Evolutionary conservation across 2,329 filamentous ascomycete species (phyloP).

Genomic region (Alternaria sp.): DNA sequence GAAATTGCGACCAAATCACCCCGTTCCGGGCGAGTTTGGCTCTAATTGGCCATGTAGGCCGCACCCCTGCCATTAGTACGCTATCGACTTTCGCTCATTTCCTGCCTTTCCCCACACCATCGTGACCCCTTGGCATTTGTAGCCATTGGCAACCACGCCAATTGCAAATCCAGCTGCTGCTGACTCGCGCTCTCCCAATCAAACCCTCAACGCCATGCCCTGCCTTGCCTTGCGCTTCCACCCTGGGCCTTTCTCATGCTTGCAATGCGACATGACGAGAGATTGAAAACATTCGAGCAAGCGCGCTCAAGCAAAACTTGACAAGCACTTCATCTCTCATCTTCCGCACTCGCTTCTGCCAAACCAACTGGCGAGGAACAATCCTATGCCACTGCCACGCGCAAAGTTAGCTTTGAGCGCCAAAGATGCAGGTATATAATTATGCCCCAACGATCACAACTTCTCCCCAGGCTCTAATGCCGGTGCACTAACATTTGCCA

Average conservation of each 20-base stretch:
- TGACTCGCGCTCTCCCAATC: slow-evolving; percentile 9
- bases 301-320: slow-evolving; percentile 1
- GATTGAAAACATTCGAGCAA: background rate
- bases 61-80: slow-evolving; percentile 21
- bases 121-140: slow-evolving; percentile 17
- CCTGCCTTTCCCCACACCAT: slow-evolving; percentile 2
- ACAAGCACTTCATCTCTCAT: slow-evolving; percentile 7
- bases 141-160: slow-evolving; percentile 18
- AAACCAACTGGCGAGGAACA: background rate
- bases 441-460: background rate
- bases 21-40: slow-evolving; percentile 24
- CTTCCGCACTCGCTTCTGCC: background rate
- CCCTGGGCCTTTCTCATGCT: background rate
- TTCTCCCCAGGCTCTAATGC: background rate
- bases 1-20: slow-evolving; percentile 37
- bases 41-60: slow-evolving; percentile 32
- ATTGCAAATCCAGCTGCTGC: slow-evolving; percentile 11
- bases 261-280: background rate
- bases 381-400: slow-evolving; percentile 1
- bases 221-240: slow-evolving; percentile 2
- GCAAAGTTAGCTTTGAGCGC: slow-evolving; percentile 4
- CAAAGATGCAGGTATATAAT: background rate
- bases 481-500: slow-evolving; percentile 3
- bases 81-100: slow-evolving; percentile 20
- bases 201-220: slow-evolving; percentile 9